A percentile compares a stretch with the other conserved stretches of the same genome.
Evolutionary conservation across 148 eudicot genomes (phyloP).

Genomic region (Vaccinium darrowii): DNA sequence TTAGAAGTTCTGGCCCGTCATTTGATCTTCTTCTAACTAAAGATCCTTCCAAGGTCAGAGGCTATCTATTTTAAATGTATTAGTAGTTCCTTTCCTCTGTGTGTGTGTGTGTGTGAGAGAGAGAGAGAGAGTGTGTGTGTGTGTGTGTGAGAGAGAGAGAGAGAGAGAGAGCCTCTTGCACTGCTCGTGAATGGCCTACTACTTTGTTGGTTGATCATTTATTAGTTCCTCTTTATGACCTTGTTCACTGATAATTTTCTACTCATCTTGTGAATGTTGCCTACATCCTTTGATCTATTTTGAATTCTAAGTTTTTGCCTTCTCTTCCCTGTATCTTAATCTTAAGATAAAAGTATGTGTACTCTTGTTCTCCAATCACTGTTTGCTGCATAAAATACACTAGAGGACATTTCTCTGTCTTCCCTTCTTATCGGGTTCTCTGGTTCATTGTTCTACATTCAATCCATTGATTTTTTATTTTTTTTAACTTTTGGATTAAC

Average conservation of each 20-base stretch:
- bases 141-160: not conserved
- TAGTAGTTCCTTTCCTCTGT: not conserved
- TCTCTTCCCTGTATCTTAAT: not conserved
- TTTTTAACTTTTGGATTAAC: not conserved
- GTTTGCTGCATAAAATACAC: not conserved
- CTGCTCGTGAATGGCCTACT: constrained; percentile 38
- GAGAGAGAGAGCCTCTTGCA: constrained; percentile 4
- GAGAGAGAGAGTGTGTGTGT: too few relatives aligned
- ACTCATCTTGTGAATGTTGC: constrained; percentile 25
- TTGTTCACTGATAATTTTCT: constrained; percentile 18
- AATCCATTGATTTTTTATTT: not conserved
- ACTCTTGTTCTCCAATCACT: not conserved
- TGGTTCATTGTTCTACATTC: not conserved
- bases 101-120: not conserved
- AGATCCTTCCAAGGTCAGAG: constrained; percentile 24
- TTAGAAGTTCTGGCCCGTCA: constrained; percentile 19
- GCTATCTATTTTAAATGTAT: not conserved
- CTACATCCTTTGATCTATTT: not conserved
- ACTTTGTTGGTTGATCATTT: constrained; percentile 45
- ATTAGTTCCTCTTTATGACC: constrained; percentile 29
- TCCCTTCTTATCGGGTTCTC: not conserved
- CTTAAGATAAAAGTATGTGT: not conserved
- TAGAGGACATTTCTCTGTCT: not conserved
- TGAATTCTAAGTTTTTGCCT: not conserved
- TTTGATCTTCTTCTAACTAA: constrained; percentile 14